Conservation (phyloP, 345 rosid genomes). For the Citrus unshiu region DNA sequence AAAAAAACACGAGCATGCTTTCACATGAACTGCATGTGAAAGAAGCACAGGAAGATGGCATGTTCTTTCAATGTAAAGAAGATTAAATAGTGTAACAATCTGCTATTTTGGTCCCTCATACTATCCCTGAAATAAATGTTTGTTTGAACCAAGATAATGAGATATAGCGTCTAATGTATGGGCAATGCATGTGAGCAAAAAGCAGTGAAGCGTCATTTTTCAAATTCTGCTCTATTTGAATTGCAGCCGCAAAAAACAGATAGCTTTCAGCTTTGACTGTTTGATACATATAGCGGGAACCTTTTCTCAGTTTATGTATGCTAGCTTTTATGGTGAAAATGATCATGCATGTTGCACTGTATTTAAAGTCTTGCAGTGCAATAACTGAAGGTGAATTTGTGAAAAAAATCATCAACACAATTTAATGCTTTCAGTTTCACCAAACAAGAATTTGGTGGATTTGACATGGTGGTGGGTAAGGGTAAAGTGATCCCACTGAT, state of each 20-base stretch:
- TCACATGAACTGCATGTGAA: constrained; percentile 21
- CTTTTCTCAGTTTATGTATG: background rate
- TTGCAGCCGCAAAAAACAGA: background rate
- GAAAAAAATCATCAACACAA: background rate
- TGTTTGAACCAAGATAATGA: background rate
- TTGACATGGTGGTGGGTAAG: background rate
- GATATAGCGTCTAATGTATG: constrained; percentile 6
- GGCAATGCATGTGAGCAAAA: constrained; percentile 33
- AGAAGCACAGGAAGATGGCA: background rate
- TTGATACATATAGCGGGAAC: background rate
- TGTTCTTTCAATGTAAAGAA: constrained; percentile 1
- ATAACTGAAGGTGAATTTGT: background rate
- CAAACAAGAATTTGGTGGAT: constrained; percentile 12
- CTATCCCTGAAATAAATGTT: constrained; percentile 9
- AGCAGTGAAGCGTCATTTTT: constrained; percentile 28
- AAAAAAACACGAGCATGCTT: constrained; percentile 1
- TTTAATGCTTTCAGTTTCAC: constrained; percentile 1
- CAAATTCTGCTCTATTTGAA: background rate
- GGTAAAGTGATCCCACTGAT: background rate
- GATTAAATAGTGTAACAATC: background rate
- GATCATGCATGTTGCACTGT: background rate
- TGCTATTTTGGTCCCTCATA: constrained; percentile 21
- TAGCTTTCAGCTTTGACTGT: constrained; percentile 2
- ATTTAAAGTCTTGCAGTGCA: background rate
- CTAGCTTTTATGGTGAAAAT: background rate